phyloP scores from a whole-genome alignment of 2,329 filamentous ascomycete genomes.

The Berkeleyomyces basicola region DNA sequence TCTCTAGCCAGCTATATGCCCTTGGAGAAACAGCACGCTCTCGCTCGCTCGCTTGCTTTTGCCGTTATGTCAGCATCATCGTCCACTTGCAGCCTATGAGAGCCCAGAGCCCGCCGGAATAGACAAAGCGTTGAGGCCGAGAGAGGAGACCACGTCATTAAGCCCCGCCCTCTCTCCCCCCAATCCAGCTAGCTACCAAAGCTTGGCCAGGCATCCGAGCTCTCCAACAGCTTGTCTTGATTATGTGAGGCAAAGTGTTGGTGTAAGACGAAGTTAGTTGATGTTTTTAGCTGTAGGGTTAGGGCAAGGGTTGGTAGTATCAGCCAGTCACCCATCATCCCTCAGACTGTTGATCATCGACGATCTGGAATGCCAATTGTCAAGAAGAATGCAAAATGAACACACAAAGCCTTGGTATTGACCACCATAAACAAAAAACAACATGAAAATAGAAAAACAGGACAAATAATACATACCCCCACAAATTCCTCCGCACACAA shows the following conservation, averaged over 20 bases:
- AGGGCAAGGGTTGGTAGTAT: neutral
- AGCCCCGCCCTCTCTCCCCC: neutral
- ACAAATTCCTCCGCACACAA: neutral
- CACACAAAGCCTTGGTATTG: neutral
- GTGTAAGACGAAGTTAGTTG: neutral
- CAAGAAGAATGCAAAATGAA: neutral
- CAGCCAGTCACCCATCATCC: neutral
- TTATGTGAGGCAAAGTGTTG: neutral
- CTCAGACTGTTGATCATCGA: neutral
- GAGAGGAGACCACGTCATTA: neutral
- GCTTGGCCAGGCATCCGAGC: neutral
- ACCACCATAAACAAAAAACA: neutral
- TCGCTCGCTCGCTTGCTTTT: neutral
- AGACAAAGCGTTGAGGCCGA: neutral
- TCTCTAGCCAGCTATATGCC: neutral
- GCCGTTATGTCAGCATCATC: neutral
- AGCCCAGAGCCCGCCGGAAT: neutral
- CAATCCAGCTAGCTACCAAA: neutral
- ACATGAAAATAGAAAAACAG: slow-evolving; percentile 1
- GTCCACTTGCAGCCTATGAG: neutral
- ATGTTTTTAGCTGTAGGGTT: neutral
- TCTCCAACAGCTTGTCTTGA: neutral
- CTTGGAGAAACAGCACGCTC: no score
- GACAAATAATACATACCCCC: slow-evolving; percentile 2
- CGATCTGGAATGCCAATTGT: neutral